Evolutionary conservation across 345 rosid genomes (phyloP), one percentile per base, ranked within the genome.

Genomic region (Gossypium stocksii): DNA sequence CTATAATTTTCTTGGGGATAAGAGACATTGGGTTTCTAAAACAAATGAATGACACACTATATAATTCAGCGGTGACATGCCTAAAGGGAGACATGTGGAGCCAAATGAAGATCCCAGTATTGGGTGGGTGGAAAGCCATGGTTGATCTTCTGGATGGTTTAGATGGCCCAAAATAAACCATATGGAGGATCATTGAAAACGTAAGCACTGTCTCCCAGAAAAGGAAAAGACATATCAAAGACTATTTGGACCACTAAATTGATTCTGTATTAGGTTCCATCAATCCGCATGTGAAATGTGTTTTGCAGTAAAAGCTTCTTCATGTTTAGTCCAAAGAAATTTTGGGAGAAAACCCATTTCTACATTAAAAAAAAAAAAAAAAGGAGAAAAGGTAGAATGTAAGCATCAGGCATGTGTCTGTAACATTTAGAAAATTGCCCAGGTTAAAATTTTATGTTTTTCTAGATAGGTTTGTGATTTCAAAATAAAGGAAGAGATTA

Each of bases 201-300:
- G 73, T 27, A 74, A 34, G 51, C 61, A 69, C 57, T 74, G 43
- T 70, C 72, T 2, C 22, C 44, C 51, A 34, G 34, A 19, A 46
- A 38, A 46, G 17, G 9, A 20, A 66, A 29, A 9, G 49, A 48
- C 3, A 7, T 48, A 63, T 63, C 67, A 38, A 63, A 63, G 67
- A 34, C 46, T 9, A 48, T 63, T 34, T 70, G 79, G 79, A 76
- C 79, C 82, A 80, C 82, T 48, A 43, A 12, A 16, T 48, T 65
- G n/a, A 52, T 27, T 45, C 13, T 11, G 14, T 45, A 10, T 45
- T 45, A 8, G 13, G 49, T 9, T 45, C 49, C 12, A 46, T 46
- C 51, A 12, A 46, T 46, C 51, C 1, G 43, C 82, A 70, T 75
- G 78, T 75, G 78, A 56, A 27, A 34, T 53, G 72, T 64, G 69